These are phyloP conservation scores for Sinapis alba DNA, from an alignment of 441 rosid genomes.

Conservation along the genomic window DNA sequence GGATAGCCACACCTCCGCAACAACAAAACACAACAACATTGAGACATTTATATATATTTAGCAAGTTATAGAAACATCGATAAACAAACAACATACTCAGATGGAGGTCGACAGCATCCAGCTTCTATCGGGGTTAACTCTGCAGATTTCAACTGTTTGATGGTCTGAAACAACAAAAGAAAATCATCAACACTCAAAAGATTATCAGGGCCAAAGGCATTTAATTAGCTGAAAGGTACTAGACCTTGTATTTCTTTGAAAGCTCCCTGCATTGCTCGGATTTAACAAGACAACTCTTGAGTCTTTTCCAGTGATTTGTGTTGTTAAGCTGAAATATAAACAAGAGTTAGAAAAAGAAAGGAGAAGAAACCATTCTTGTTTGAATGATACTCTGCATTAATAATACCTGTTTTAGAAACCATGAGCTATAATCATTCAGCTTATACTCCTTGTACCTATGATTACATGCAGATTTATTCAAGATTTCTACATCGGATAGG, in stretches of 20 bases:
- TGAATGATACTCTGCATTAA: not conserved
- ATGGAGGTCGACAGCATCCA: constrained; percentile 95
- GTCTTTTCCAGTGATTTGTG: constrained; percentile 66
- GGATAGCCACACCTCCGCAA: constrained; percentile 81
- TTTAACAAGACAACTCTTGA: constrained; percentile 93
- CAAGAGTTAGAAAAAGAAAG: not conserved
- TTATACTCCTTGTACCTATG: constrained; percentile 91
- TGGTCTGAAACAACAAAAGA: constrained; percentile 49
- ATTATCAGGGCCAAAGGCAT: constrained; percentile 5
- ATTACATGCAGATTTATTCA: not conserved
- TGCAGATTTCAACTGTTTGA: constrained; percentile 66
- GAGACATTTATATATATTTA: constrained; percentile 6
- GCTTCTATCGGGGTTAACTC: constrained; percentile 84
- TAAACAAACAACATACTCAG: constrained; percentile 50
- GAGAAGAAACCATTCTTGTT: not conserved
- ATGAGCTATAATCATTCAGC: constrained; percentile 86
- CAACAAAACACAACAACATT: constrained; percentile 3
- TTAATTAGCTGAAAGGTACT: constrained; percentile 3
- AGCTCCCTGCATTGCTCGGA: constrained; percentile 72
- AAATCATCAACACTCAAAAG: constrained; percentile 9
- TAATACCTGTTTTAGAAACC: constrained; percentile 80
- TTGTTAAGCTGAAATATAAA: constrained; percentile 61
- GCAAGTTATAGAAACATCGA: not conserved
- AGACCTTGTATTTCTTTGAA: constrained; percentile 72
- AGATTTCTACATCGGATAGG: not conserved